Conservation (phyloP, 805 yeast genomes). For the Henningerozyma blattae region DNA sequence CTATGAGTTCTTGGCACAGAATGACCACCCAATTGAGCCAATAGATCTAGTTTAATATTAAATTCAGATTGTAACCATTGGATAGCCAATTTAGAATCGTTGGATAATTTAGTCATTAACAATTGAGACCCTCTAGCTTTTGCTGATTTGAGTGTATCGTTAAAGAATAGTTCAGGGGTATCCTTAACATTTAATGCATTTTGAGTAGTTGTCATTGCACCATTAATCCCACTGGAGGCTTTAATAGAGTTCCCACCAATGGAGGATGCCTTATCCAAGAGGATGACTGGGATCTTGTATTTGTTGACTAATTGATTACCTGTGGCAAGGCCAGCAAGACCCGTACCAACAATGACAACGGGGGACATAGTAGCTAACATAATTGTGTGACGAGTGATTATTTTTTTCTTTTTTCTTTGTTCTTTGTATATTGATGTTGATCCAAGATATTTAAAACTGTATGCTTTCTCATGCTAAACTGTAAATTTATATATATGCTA, state of each 20-base stretch:
- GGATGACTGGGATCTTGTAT: constrained; percentile 29
- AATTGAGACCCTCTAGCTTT: constrained; percentile 44
- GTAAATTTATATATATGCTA: no score
- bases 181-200: constrained; percentile 35
- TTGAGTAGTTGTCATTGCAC: constrained; percentile 60
- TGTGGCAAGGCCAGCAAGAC: constrained; percentile 44
- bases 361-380: no score
- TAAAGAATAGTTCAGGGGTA: constrained; percentile 42
- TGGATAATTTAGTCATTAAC: constrained; percentile 47
- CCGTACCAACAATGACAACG: constrained; percentile 42
- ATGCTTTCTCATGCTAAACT: no score
- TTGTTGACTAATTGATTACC: constrained; percentile 28
- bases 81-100: constrained; percentile 54
- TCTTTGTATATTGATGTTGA: no score
- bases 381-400: no score
- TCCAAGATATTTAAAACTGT: no score
- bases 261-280: constrained; percentile 37
- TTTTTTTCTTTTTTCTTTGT: no score
- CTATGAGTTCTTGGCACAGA: constrained; percentile 73
- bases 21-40: constrained; percentile 76
- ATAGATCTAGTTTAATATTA: constrained; percentile 49
- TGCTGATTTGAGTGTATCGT: constrained; percentile 60
- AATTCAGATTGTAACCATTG: constrained; percentile 61
- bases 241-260: constrained; percentile 51
- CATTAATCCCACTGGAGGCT: constrained; percentile 57